Evolutionary conservation across 352 stramenopile genomes (phyloP), one percentile per base, ranked within the genome.

Genomic region (Phytophthora foliorum): DNA sequence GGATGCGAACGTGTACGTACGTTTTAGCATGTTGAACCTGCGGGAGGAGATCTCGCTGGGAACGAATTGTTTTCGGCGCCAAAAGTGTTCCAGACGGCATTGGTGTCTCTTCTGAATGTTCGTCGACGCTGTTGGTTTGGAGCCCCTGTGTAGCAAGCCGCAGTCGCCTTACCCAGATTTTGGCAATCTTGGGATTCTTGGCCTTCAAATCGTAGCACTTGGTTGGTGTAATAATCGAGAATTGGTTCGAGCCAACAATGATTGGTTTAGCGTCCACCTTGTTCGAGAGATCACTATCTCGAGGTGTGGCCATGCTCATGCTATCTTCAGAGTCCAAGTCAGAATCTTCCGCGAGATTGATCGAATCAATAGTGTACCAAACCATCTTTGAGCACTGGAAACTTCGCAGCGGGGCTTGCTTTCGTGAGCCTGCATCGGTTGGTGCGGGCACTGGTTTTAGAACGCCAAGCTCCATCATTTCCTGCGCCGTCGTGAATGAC

Each of bases 161-260:
- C 29, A 96, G 63, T 38, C 84, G 77, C 22, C 75, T 79, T 27
- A 95, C 80, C 89, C 89, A 96, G 3, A 80, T 48, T 31, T 80
- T 86, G 4, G 88, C 86, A 29, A 92, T 82, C 24, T 92, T 89
- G 2, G 84, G 68, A 8, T 82, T 90, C 32, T 92, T 93, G 0
- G 88, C 84, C 42, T 95, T 95, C 24, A 97, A 74, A 57, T 95
- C 84, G 48, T 95, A 97, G 63, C 82, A 92, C 63, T 95, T 97
- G 1, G 83, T 93, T 11, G 86, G 77, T 3, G 88, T 97, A 58
- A 94, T 87, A 55, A 97, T 95, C 5, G 89, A 94, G 51, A 97
- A 97, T 49, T 95, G 85, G 32, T 88, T 92, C 6, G 88, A 91
- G 6, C 82, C 77, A 31, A 80, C 55, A 11, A 67, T 57, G 7